Evolutionary conservation across 805 yeast genomes (phyloP).

Genomic region (Barnettozyma californica): DNA sequence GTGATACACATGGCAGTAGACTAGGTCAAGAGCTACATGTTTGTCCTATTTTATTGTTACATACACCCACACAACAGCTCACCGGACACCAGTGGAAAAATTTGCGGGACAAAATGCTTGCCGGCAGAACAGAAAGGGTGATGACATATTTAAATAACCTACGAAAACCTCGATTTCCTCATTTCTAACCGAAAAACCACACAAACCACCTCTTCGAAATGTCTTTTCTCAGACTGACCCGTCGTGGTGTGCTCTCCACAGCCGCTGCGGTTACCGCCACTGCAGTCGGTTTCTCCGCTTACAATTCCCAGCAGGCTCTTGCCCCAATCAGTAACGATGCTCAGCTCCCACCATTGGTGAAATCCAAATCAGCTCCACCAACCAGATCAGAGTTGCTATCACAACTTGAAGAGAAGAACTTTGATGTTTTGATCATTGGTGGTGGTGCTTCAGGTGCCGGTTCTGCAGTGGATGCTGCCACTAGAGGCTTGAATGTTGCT

Average conservation of each 20-base stretch:
- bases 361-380: slow-evolving; percentile 46
- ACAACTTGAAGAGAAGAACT: slow-evolving; percentile 46
- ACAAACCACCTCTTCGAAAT: slow-evolving; percentile 6
- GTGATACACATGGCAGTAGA: too few species aligned
- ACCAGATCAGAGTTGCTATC: slow-evolving; percentile 47
- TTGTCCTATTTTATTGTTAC: neutral
- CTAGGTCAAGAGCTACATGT: neutral
- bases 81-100: neutral
- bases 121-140: neutral
- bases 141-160: slow-evolving; percentile 1
- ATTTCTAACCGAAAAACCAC: neutral
- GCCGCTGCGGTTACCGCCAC: slow-evolving; percentile 21
- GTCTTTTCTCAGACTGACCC: slow-evolving; percentile 24
- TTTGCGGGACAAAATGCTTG: slow-evolving; percentile 4
- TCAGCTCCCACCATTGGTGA: slow-evolving; percentile 33
- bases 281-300: slow-evolving; percentile 15
- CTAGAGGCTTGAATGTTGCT: slow-evolving; percentile 87
- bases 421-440: slow-evolving; percentile 83
- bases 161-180: neutral
- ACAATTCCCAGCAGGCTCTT: slow-evolving; percentile 7
- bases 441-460: slow-evolving; percentile 98
- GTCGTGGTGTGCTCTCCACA: slow-evolving; percentile 22
- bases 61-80: neutral
- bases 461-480: slow-evolving; percentile 83
- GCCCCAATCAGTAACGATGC: slow-evolving; percentile 18